Conservation (phyloP, 1,139 yeast genomes). For the Nakaseomyces kungkrabaensis region DNA sequence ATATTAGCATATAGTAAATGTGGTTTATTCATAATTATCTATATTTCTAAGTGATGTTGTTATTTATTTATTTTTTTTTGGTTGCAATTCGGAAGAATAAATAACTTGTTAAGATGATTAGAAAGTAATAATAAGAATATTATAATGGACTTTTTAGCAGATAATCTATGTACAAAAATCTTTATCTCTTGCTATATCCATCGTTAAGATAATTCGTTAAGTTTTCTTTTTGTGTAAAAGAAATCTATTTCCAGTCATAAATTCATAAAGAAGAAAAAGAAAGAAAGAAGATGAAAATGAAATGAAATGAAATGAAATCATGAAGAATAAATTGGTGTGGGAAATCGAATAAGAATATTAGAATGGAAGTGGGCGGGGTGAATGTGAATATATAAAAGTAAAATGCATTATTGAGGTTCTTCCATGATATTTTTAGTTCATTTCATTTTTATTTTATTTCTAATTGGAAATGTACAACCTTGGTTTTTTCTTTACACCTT, state of each 20-base stretch:
- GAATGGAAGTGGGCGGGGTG: neutral
- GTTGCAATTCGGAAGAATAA: too few relatives aligned
- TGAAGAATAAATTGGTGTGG: neutral
- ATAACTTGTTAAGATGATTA: too few relatives aligned
- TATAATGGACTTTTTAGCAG: neutral
- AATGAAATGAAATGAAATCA: too few relatives aligned
- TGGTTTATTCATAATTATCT: too few relatives aligned
- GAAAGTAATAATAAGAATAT: neutral
- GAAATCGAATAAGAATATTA: neutral
- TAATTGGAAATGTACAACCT: too few relatives aligned
- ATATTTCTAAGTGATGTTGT: too few relatives aligned
- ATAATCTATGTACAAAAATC: neutral
- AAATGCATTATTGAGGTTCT: too few relatives aligned
- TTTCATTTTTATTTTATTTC: too few relatives aligned
- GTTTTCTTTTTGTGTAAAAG: neutral
- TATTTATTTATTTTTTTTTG: too few relatives aligned
- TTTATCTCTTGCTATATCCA: neutral
- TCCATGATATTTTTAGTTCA: too few relatives aligned
- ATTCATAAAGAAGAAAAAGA: neutral
- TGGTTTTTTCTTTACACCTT: slow-evolving; percentile 19
- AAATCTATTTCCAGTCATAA: neutral
- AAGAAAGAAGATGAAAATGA: neutral
- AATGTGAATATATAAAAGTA: neutral
- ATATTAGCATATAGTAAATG: too few relatives aligned
- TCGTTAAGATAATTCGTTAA: neutral